Base-by-base conservation (phyloP, 176 grass and related monocot genomes). In the Oryza nivara region DNA sequence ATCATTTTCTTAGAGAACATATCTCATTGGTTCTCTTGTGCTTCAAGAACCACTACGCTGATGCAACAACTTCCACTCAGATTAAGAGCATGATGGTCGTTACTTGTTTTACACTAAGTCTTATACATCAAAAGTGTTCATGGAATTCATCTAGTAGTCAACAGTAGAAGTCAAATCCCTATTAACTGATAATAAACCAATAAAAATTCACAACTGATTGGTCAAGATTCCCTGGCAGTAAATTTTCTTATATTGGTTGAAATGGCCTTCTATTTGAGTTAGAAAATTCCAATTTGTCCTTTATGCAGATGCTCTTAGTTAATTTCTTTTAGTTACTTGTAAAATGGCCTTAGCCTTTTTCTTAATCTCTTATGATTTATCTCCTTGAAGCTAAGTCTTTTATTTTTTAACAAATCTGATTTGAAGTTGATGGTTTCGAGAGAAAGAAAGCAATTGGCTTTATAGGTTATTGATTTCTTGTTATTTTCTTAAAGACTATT, bases 131-230 rank as follows among this genome's bases (percentile, higher is more conserved):
- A 44, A 56, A 15, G 5, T 63, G 45, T 20, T 67, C 64, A 79
- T 79, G 4, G 3, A 34, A 66, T 79, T 46, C 23, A 6, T 45
- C 41, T 79, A 26, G 41, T 67, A 79, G 63, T 79, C 63, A 47
- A 67, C 41, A 72, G 19, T 9, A 82, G 49, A 82, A 19, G 51
- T 74, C 54, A 83, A 65, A 20, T 34, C 17, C 14, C 22, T 79
- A 14, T 74, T 83, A 32, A 15, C 9, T 65, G 80, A 65, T 47
- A 65, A 83, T 0, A 11, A 48, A 65, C 10, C 25, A 65, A 48
- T 74, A 11, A 17, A 83, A 23, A 48, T 65, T 46, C 15, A 17
- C 17, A 20, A 20, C 17, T 56, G 52, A 56, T 56, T 56, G 52
- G 17, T 20, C 52, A 56, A 56, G 52, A 56, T 5, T 56, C 2